Evolutionary conservation across 2,329 filamentous ascomycete species (phyloP).

Genomic region (Plenodomus biglobosus): DNA sequence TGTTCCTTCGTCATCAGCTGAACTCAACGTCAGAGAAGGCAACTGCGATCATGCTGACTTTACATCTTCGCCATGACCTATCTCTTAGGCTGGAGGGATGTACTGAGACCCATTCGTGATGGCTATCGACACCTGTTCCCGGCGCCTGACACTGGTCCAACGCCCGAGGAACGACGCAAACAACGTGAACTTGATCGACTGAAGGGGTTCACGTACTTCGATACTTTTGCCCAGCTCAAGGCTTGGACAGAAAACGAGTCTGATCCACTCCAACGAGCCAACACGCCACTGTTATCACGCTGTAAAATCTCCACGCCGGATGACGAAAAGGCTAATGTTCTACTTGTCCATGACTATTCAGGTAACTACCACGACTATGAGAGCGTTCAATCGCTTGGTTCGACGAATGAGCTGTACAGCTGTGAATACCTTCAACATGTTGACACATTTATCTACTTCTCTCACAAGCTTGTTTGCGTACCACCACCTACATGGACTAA

Average conservation of each 20-base stretch:
- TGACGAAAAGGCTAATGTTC: constrained; percentile 24
- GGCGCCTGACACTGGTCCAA: constrained; percentile 37
- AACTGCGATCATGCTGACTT: not conserved
- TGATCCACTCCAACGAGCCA: constrained; percentile 43
- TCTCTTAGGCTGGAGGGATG: constrained; percentile 43
- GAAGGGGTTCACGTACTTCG: constrained; percentile 47
- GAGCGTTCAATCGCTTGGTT: constrained; percentile 32
- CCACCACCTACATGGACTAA: constrained; percentile 52
- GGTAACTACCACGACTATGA: constrained; percentile 52
- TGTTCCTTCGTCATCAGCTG: not conserved
- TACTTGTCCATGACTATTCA: constrained; percentile 45
- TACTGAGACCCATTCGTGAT: constrained; percentile 44
- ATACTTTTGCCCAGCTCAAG: constrained; percentile 45
- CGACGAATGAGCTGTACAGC: constrained; percentile 41
- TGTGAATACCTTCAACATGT: constrained; percentile 51
- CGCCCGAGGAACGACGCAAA: constrained; percentile 35
- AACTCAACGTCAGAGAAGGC: not conserved
- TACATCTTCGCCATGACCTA: constrained; percentile 18
- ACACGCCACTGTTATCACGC: constrained; percentile 41
- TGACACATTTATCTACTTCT: constrained; percentile 52
- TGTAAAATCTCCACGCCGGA: not conserved
- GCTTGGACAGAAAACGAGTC: constrained; percentile 35
- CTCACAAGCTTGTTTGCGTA: constrained; percentile 50
- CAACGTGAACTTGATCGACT: constrained; percentile 35
- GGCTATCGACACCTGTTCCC: constrained; percentile 43